Conservation (phyloP, 352 stramenopile genomes). For the Globisporangium alternatum region DNA sequence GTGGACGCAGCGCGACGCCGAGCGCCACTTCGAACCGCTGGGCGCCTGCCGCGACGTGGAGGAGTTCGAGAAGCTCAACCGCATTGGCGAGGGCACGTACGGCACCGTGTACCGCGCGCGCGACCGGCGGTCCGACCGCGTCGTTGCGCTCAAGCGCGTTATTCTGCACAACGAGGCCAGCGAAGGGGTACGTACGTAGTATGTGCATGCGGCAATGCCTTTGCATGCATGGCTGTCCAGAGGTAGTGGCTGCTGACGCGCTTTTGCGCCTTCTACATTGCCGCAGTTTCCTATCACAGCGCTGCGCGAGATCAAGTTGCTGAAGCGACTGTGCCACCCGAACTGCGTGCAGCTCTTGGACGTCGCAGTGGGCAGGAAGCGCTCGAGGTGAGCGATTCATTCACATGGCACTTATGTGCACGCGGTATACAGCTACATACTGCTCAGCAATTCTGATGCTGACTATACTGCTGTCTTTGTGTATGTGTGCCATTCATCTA, state of each 20-base stretch:
- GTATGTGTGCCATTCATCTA: background rate
- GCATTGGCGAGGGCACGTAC: constrained; percentile 83
- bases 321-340: constrained; percentile 61
- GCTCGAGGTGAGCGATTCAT: constrained; percentile 36
- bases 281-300: constrained; percentile 73
- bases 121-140: constrained; percentile 53
- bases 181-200: constrained; percentile 65
- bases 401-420: background rate
- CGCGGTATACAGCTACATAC: background rate
- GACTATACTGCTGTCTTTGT: constrained; percentile 1
- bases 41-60: constrained; percentile 54
- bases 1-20: constrained; percentile 16
- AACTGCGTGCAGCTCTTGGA: constrained; percentile 77
- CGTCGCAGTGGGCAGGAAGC: constrained; percentile 64
- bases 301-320: constrained; percentile 71
- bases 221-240: background rate
- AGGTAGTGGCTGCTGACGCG: background rate
- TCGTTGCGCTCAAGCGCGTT: constrained; percentile 91
- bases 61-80: constrained; percentile 74
- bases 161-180: constrained; percentile 89
- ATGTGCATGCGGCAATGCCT: background rate
- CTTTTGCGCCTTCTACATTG: background rate
- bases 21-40: constrained; percentile 43
- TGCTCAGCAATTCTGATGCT: background rate
- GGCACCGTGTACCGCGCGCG: constrained; percentile 89